phyloP scores from a whole-genome alignment of 345 rosid species.

The Citrus cavaleriei region DNA sequence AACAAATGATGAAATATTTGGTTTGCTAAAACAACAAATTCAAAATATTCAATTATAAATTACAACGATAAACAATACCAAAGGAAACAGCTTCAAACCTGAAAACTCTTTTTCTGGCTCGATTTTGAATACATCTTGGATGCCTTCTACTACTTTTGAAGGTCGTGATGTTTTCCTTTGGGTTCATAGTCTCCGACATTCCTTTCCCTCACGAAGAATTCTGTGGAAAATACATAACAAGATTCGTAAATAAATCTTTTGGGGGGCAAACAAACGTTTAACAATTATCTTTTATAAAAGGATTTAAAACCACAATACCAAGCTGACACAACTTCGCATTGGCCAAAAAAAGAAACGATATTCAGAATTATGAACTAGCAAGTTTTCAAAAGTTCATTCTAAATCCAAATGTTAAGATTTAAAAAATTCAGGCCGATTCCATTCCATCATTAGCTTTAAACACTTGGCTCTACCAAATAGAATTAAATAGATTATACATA shows the following conservation, averaged over 20 bases:
- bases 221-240: slow-evolving; percentile 16
- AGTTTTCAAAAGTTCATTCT: neutral
- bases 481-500: neutral
- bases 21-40: no score
- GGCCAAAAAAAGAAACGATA: neutral
- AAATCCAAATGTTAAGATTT: neutral
- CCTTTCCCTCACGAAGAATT: slow-evolving; percentile 67
- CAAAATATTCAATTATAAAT: no score
- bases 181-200: slow-evolving; percentile 56
- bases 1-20: no score
- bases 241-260: neutral
- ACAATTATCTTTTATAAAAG: neutral
- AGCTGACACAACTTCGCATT: neutral
- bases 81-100: no score
- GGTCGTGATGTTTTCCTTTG: slow-evolving; percentile 46
- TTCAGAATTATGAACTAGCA: neutral
- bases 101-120: slow-evolving; percentile 6
- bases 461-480: neutral
- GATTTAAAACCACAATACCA: neutral
- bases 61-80: no score
- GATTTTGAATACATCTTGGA: slow-evolving; percentile 31
- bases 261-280: neutral
- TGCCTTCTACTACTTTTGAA: slow-evolving; percentile 25
- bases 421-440: neutral
- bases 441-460: neutral